Base-by-base conservation (phyloP, 441 rosid genomes). In the Daphne laureola region DNA sequence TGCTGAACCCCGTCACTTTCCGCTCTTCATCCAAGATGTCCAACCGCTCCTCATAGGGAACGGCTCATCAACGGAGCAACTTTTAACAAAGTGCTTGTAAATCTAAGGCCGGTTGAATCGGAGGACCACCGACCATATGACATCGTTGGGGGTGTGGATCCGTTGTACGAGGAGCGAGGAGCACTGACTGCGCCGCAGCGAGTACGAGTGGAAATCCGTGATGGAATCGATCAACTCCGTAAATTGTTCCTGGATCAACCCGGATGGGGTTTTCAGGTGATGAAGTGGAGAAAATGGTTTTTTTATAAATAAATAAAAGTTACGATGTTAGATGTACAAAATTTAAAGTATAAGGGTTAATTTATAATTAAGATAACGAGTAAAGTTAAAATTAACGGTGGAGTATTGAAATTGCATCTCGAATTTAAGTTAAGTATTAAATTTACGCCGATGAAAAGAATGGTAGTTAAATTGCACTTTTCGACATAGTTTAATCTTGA, bases 11-110 rank as follows among this genome's bases (percentile, higher is more conserved):
- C 1, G 72, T 69, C 36, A 79, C 73, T 4, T 18, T 55, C 35
- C 75, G 60, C 1, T 68, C 73, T 0, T 79, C 86, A 57, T 79
- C 83, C 15, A 82, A 44, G 3, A 75, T 57, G 46, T 82, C 89
- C 12, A 82, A 78, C 51, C 83, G 63, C 72, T 82, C 18, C 51
- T 46, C 68, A 75, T 51, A 17, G 35, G 38, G 72, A 73, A 75
- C 23, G 60, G 67, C 1, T 68, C 69, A 2, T 47, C 25, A 12
- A 82, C 74, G 21, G 53, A 18, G 66, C 89, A 82, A 61, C 70
- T 72, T 65, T 55, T 80, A 77, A 83, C 76, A 78, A 80, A 83
- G 82, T 83, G 86, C 58, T 83, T 83, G 68, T 83, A 83, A 4
- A 67, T 60, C 67, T 80, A 82, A 15, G 90, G 90, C 66, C 49